Conservation (phyloP, 169 alveolate species). For the Eimeria brunetti region DNA sequence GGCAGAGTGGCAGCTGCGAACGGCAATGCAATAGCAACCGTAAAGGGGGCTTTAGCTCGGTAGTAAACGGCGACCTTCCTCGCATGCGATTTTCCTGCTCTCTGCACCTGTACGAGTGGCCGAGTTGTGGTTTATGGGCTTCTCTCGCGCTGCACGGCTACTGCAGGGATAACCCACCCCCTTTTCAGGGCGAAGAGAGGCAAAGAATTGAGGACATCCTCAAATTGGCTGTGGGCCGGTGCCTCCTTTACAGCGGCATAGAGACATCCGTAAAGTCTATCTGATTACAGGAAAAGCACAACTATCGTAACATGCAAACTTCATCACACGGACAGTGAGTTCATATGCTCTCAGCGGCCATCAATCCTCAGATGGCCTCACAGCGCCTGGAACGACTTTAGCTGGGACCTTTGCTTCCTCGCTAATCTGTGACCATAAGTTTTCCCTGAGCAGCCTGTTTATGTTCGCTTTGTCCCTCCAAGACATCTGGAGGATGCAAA, state of each 20-base stretch:
- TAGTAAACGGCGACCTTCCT: neutral
- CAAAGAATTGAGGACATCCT: neutral
- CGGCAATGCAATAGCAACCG: neutral
- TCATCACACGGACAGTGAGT: neutral
- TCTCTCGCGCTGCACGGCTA: neutral
- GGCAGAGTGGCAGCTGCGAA: neutral
- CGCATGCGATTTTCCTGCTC: neutral
- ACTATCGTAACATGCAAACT: neutral
- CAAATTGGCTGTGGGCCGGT: neutral
- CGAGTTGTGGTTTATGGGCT: neutral
- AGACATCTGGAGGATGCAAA: neutral
- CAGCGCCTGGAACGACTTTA: neutral
- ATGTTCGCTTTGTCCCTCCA: neutral
- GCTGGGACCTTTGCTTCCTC: neutral
- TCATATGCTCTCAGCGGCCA: neutral
- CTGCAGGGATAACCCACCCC: neutral
- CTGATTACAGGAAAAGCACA: constrained; percentile 29
- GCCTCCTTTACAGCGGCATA: constrained; percentile 40
- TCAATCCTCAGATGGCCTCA: too few relatives aligned
- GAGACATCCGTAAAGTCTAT: constrained; percentile 28
- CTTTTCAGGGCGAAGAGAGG: constrained; percentile 41
- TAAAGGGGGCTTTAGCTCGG: neutral
- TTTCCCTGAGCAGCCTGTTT: neutral
- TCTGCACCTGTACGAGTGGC: neutral
- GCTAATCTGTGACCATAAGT: neutral